Evolutionary conservation across 208 protist species (phyloP), one percentile per base, ranked within the genome.

Genomic region (Balamuthia mandrillaris): DNA sequence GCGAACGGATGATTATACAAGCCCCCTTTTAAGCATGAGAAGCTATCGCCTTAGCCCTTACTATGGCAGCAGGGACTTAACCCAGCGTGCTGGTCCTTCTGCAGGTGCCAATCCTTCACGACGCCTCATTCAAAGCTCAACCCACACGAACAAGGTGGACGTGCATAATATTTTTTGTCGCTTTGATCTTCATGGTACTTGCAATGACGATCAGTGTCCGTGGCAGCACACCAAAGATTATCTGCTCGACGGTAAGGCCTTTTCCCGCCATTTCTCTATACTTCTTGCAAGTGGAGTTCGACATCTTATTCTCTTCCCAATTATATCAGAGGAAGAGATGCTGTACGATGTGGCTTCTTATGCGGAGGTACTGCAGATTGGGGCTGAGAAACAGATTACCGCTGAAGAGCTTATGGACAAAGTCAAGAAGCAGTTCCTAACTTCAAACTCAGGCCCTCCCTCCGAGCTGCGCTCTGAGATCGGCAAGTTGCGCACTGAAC

Each of bases 171-270:
- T 56, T 21, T n/a, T 60, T n/a, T 83, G 77, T 31, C 49, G n/a
- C n/a, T 83, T 44, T 31, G 77, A 83, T 18, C 41, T 83, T n/a
- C 47, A 65, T 24, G 77, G 77, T 1, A 83, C 45, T 0, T 83
- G 77, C 31, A 65, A 83, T 27, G 77, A 83, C 21, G 77, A 65
- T 35, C 51, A 83, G 10, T 83, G 77, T n/a, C 51, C 77, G 14
- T 83, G 49, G 49, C 60, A 83, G 29, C 77, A 83, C 44, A 7
- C 56, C 0, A 27, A 35, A n/a, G 68, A 78, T 14, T 21, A 29
- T 31, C 14, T 27, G 33, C 68, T 47, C n/a, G 27, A 41, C 27
- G 21, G 68, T 78, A 27, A 9, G 39, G 4, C 18, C 0, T 66
- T 10, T 12, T 12, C 10, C 42, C 21, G 31, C 42, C 12, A 21